phyloP scores from a whole-genome alignment of 495 filamentous ascomycete genomes.

The Arthonia radiata region DNA sequence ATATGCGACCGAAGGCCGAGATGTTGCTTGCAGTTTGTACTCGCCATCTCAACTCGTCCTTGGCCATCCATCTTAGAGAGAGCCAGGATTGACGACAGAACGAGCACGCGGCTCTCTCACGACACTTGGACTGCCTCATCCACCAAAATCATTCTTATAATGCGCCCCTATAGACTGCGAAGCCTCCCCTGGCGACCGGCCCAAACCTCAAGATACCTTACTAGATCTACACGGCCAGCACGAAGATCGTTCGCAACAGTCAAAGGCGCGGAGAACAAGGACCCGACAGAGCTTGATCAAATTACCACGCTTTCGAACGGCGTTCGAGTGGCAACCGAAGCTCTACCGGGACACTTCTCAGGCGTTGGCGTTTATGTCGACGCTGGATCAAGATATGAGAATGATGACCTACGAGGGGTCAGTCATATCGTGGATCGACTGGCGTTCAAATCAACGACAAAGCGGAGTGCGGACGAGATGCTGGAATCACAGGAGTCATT shows the following conservation, averaged over 20 bases:
- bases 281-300: constrained; percentile 66
- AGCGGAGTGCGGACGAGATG: constrained; percentile 56
- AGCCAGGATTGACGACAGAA: no score
- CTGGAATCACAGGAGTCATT: constrained; percentile 62
- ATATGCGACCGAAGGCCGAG: no score
- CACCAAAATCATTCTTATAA: no score
- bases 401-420: constrained; percentile 56
- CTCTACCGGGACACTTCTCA: constrained; percentile 83
- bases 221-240: no score
- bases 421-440: constrained; percentile 91
- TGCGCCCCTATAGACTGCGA: constrained; percentile 8
- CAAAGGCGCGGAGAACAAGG: constrained; percentile 25
- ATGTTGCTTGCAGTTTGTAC: no score
- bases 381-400: constrained; percentile 88
- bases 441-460: constrained; percentile 80
- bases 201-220: constrained; percentile 1
- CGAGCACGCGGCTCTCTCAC: no score
- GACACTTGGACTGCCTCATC: no score
- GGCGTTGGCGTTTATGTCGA: constrained; percentile 93
- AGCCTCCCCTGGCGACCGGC: neutral
- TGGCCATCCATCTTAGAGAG: no score
- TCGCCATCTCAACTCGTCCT: no score
- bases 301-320: constrained; percentile 86
- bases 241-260: constrained; percentile 9
- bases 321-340: constrained; percentile 82